Conservation (phyloP, 2,329 filamentous ascomycete species). For the Sphaerostilbella broomeana region DNA sequence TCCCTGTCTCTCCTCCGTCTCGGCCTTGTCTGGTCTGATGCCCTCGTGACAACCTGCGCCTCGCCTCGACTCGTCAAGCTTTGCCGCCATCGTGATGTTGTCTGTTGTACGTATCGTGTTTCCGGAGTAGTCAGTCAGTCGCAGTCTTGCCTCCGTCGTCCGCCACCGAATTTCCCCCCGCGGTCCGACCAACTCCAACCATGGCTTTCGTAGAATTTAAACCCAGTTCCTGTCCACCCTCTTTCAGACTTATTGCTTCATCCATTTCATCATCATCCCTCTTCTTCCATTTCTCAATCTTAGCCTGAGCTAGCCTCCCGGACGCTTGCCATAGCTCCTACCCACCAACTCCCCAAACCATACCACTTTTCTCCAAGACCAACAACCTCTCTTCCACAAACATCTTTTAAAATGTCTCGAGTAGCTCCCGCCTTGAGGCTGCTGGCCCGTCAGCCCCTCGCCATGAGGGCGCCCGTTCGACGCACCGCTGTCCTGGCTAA, state of each 20-base stretch:
- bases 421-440: conserved; percentile 18
- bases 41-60: conserved; percentile 13
- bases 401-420: conserved; percentile 20
- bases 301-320: too few species aligned
- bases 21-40: conserved; percentile 1
- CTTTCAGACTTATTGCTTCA: background rate
- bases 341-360: background rate
- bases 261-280: conserved; percentile 3
- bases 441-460: conserved; percentile 17
- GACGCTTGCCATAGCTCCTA: background rate
- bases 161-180: conserved; percentile 12
- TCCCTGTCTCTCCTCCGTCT: conserved; percentile 7
- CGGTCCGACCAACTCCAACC: conserved; percentile 3
- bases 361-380: background rate
- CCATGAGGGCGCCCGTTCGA: conserved; percentile 4
- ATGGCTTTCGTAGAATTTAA: conserved; percentile 9
- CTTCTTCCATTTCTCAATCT: background rate
- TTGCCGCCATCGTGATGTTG: conserved; percentile 9
- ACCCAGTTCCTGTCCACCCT: conserved; percentile 7
- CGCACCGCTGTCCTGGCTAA: conserved; percentile 9
- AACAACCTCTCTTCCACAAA: background rate
- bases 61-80: conserved; percentile 8
- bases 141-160: conserved; percentile 7
- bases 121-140: too few species aligned
- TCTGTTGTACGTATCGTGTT: conserved; percentile 5